A percentile compares a stretch with the other conserved stretches of the same genome.
phyloP scores from a whole-genome alignment of 495 filamentous ascomycete genomes.

The Podospora conica region DNA sequence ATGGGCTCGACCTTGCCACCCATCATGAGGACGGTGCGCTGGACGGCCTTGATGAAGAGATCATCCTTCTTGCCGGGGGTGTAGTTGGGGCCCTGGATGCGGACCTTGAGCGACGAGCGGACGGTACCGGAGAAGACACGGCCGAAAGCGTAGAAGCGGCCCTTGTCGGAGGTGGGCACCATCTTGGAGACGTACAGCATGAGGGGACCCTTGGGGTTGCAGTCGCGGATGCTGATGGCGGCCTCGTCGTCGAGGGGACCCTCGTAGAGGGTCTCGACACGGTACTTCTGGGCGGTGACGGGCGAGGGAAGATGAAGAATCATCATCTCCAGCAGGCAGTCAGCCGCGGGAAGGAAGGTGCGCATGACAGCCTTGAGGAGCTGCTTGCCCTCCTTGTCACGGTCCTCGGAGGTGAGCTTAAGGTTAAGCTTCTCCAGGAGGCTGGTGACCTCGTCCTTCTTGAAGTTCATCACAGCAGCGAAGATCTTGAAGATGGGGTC shows the following conservation, averaged over 20 bases:
- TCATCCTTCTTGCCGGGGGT: constrained; percentile 96
- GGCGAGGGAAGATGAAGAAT: constrained; percentile 97
- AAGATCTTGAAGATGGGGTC: constrained; percentile 99
- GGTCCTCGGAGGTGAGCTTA: constrained; percentile 79
- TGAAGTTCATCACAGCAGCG: constrained; percentile 90
- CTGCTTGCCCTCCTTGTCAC: constrained; percentile 90
- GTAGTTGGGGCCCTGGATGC: constrained; percentile 99
- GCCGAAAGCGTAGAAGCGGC: constrained; percentile 99
- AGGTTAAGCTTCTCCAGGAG: constrained; percentile 90
- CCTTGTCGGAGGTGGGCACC: constrained; percentile 99
- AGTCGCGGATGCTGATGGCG: constrained; percentile 94
- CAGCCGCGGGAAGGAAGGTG: constrained; percentile 95
- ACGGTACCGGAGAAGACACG: constrained; percentile 99
- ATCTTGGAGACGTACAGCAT: constrained; percentile 99
- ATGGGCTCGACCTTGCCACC: constrained; percentile 98
- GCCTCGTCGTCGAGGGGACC: constrained; percentile 88
- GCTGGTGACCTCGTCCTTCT: constrained; percentile 82
- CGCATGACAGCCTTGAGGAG: constrained; percentile 97
- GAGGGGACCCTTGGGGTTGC: constrained; percentile 93
- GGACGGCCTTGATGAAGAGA: constrained; percentile 98
- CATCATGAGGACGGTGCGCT: constrained; percentile 99
- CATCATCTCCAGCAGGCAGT: constrained; percentile 99
- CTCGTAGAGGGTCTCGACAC: constrained; percentile 97
- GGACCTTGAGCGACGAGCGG: constrained; percentile 96
- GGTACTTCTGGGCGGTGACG: constrained; percentile 94